Conservation (phyloP, 1,139 yeast genomes). For the Saccharomycopsis phalli region DNA sequence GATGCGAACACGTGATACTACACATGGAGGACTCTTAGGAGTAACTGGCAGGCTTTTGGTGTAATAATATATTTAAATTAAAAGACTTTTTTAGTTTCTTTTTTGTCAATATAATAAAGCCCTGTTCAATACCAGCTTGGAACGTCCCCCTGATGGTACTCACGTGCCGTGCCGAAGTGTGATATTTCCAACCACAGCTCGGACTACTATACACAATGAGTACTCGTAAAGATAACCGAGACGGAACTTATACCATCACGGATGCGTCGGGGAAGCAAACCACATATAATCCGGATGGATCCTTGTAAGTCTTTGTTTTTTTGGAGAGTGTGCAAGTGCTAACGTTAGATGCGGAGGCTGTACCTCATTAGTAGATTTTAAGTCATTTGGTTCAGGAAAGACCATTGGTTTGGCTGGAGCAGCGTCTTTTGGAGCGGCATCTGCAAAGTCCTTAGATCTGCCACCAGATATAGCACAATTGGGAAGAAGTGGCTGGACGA, state of each 20-base stretch:
- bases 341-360: conserved; percentile 67
- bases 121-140: no score
- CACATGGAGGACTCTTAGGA: no score
- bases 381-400: conserved; percentile 27
- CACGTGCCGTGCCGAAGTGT: no score
- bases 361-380: conserved; percentile 68
- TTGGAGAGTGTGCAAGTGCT: conserved; percentile 6
- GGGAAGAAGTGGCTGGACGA: conserved; percentile 88
- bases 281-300: conserved; percentile 78
- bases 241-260: conserved; percentile 22
- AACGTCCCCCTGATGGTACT: no score
- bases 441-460: conserved; percentile 35
- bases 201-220: not conserved
- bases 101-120: no score
- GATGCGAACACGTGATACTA: no score
- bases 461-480: conserved; percentile 83
- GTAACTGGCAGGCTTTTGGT: no score
- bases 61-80: no score
- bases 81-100: no score
- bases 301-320: conserved; percentile 30
- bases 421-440: conserved; percentile 21
- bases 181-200: no score
- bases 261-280: conserved; percentile 64
- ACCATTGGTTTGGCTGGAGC: conserved; percentile 23
- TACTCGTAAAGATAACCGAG: conserved; percentile 14